These are phyloP conservation scores for Metschnikowia lachancei DNA, from an alignment of 805 yeast genomes.

Conservation along the genomic window DNA sequence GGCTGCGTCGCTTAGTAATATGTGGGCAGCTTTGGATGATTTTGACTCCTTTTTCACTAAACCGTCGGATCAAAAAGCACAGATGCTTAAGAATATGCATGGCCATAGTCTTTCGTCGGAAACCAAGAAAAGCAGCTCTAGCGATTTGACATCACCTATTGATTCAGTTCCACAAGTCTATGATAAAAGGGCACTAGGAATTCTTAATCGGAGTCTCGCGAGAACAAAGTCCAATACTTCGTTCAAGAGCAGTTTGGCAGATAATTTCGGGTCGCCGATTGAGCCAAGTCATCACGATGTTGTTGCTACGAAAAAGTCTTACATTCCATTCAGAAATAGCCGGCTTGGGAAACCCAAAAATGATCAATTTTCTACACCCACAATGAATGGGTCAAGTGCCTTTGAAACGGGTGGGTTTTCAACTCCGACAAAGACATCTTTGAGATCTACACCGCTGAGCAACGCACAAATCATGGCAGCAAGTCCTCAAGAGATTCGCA, in stretches of 20 bases:
- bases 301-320: slow-evolving; percentile 30
- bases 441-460: slow-evolving; percentile 11
- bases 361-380: slow-evolving; percentile 18
- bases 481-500: slow-evolving; percentile 14
- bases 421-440: slow-evolving; percentile 9
- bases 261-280: slow-evolving; percentile 43
- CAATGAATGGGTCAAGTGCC: slow-evolving; percentile 8
- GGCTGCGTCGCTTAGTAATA: slow-evolving; percentile 77
- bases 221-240: slow-evolving; percentile 73
- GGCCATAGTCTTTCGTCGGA: slow-evolving; percentile 56
- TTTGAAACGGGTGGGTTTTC: slow-evolving; percentile 11
- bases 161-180: slow-evolving; percentile 76
- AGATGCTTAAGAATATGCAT: slow-evolving; percentile 12
- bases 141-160: slow-evolving; percentile 46
- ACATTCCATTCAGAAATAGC: slow-evolving; percentile 41
- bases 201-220: slow-evolving; percentile 68
- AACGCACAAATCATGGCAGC: slow-evolving; percentile 9
- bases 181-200: slow-evolving; percentile 76
- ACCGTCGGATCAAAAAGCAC: slow-evolving; percentile 34
- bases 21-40: slow-evolving; percentile 91
- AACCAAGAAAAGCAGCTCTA: slow-evolving; percentile 49
- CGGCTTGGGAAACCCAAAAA: slow-evolving; percentile 23
- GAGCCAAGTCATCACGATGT: slow-evolving; percentile 17
- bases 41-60: slow-evolving; percentile 85
- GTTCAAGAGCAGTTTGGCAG: slow-evolving; percentile 73